These are phyloP conservation scores for Pichia inconspicua DNA, from an alignment of 1,139 yeast genomes.

Conservation along the genomic window DNA sequence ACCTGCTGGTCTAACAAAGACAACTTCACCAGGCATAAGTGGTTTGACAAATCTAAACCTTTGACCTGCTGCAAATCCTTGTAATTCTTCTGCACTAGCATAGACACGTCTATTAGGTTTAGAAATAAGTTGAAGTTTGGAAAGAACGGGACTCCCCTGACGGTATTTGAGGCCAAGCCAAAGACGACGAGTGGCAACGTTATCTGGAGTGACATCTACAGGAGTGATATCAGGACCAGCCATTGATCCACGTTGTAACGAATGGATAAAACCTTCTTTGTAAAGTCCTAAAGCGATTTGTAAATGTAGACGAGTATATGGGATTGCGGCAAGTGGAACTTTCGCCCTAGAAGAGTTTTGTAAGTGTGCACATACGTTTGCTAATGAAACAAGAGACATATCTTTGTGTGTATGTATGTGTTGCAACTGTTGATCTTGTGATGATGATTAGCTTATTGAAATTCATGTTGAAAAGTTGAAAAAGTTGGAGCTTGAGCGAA, in stretches of 20 bases:
- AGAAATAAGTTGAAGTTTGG: constrained; percentile 64
- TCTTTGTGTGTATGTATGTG: background rate
- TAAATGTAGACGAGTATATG: constrained; percentile 75
- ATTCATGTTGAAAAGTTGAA: background rate
- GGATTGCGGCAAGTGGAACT: constrained; percentile 69
- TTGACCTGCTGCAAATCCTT: constrained; percentile 68
- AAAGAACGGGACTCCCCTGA: constrained; percentile 68
- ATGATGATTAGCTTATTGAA: no score
- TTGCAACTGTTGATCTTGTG: no score
- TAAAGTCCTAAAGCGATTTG: constrained; percentile 79
- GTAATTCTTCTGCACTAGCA: constrained; percentile 56
- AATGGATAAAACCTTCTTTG: constrained; percentile 81
- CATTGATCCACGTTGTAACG: constrained; percentile 81
- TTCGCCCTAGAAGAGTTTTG: constrained; percentile 81
- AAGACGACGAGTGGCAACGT: constrained; percentile 74
- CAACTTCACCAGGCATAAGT: constrained; percentile 82
- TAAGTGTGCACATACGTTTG: constrained; percentile 79
- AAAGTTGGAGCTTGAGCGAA: background rate
- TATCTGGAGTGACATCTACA: constrained; percentile 80
- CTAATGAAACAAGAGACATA: constrained; percentile 82
- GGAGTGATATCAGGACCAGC: constrained; percentile 77
- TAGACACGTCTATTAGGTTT: constrained; percentile 77
- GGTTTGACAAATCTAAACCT: constrained; percentile 72
- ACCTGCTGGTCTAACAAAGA: constrained; percentile 50
- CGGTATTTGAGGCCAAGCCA: constrained; percentile 92